phyloP scores from a whole-genome alignment of 2,329 filamentous ascomycete species.

The Fragosphaeria purpurea region DNA sequence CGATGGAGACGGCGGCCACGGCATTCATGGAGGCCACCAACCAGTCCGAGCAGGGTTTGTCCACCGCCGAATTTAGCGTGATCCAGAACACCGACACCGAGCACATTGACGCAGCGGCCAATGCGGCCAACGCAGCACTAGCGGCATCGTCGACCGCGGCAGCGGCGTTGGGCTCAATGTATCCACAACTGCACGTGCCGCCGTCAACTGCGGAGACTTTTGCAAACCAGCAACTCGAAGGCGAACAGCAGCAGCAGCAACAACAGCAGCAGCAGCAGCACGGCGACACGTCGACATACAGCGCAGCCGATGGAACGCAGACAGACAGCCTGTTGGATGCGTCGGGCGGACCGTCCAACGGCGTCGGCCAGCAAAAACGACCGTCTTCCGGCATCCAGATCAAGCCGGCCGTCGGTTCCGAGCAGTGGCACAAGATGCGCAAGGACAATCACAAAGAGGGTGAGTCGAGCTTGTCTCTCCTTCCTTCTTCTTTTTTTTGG shows the following conservation, averaged over 20 bases:
- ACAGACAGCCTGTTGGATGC: constrained; percentile 23
- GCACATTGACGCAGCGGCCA: constrained; percentile 40
- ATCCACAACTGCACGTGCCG: constrained; percentile 49
- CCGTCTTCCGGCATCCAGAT: constrained; percentile 16
- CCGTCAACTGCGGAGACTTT: constrained; percentile 50
- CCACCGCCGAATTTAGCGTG: constrained; percentile 45
- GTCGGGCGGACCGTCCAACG: constrained; percentile 11
- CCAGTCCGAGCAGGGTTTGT: constrained; percentile 30
- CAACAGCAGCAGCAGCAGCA: constrained; percentile 14
- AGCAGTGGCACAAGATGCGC: constrained; percentile 95
- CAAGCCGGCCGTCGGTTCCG: constrained; percentile 88
- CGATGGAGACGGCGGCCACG: constrained; percentile 30
- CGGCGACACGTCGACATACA: constrained; percentile 17
- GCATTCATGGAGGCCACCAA: constrained; percentile 47
- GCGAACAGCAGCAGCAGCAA: constrained; percentile 14
- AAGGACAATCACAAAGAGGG: constrained; percentile 99
- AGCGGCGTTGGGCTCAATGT: constrained; percentile 47
- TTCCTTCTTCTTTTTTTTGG: neutral
- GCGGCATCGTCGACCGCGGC: constrained; percentile 46
- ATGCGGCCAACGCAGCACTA: constrained; percentile 33
- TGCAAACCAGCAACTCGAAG: constrained; percentile 36
- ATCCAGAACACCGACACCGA: constrained; percentile 40
- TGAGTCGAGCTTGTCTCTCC: constrained; percentile 29
- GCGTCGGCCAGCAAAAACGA: constrained; percentile 9
- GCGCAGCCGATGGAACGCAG: constrained; percentile 25